Base-by-base conservation (phyloP, 257 asterid species). In the Solanum piurae region DNA sequence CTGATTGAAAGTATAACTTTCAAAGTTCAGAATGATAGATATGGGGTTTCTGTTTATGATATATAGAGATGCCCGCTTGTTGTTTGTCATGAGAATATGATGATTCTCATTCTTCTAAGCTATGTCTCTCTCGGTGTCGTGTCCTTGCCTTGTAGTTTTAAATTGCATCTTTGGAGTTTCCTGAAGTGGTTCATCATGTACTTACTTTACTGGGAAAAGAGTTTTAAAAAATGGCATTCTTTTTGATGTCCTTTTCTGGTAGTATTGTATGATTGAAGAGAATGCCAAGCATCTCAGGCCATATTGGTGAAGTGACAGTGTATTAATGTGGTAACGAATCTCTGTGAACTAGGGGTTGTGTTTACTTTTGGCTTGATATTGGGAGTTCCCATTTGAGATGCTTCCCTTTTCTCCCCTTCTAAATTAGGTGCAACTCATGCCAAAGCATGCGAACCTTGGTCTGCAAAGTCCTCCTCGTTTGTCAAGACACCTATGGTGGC, bases 361-460 rank as follows among this genome's bases (percentile, higher is more conserved):
- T 8, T 80, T 80, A 29, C 85, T 5, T 49, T 49, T 46, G 27
- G 42, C 3, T 49, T 20, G 21, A 82, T 49, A 31, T 29, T 31
- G 44, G 68, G 84, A 49, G 44, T 82, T 49, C 12, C 31, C 44
- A 31, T 49, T 82, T 82, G 69, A 82, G 86, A 18, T 49, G 68
- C 31, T 52, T 88, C 77, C 77, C 60, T 36, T 58, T 71, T 20
- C 38, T 25, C 72, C 72, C 11, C 44, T 82, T 49, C 12, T 82
- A 29, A 80, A 82, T 49, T 89, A 94, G 98, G 94, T 64, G 92
- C 95, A 71, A 90, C 89, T 91, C 92, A 79, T 83, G 90, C 86
- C 79, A 92, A 88, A 77, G 73, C 87, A 79, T 68, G 83, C 66
- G 88, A 89, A 38, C 25, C 86, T 77, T 83, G 88, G 83, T 86